Percentiles rank a stretch among this genome's conserved stretches.
Evolutionary conservation across 305 asterid species (phyloP).

Genomic region (Euphrasia arctica): DNA sequence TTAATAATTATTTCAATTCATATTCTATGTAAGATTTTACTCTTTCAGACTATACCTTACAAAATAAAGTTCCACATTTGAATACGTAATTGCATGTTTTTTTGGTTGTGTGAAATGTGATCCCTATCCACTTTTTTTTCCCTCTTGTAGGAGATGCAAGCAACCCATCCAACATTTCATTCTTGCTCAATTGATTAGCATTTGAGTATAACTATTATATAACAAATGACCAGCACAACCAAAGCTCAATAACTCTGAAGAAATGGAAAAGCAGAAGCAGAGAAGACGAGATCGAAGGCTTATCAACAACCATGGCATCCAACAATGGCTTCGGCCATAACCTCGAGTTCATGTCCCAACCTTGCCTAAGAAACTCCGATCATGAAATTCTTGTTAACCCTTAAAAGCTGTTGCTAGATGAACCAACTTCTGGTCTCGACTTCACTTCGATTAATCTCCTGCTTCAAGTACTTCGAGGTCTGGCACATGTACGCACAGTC

Average conservation of each 20-base stretch:
- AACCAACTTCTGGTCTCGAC: slow-evolving; percentile 95
- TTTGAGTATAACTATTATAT: too few species aligned
- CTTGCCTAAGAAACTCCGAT: slow-evolving; percentile 40
- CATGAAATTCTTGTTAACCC: slow-evolving; percentile 88
- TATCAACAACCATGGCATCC: slow-evolving; percentile 50
- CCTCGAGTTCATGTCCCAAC: slow-evolving; percentile 54
- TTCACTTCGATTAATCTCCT: slow-evolving; percentile 78
- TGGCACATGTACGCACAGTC: slow-evolving; percentile 51
- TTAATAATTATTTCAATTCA: too few species aligned
- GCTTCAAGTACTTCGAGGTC: slow-evolving; percentile 67
- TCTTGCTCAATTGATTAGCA: too few species aligned
- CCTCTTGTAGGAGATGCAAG: too few species aligned
- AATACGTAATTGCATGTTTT: too few species aligned
- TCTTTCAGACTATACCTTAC: too few species aligned
- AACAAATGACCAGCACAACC: too few species aligned
- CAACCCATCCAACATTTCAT: too few species aligned
- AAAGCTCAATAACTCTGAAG: slow-evolving; percentile 1
- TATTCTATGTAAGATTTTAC: too few species aligned
- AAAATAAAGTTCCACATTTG: too few species aligned
- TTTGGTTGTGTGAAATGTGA: too few species aligned
- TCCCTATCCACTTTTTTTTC: too few species aligned
- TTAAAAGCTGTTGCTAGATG: slow-evolving; percentile 77
- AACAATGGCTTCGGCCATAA: slow-evolving; percentile 60
- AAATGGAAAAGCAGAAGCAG: slow-evolving; percentile 46
- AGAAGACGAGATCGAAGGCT: slow-evolving; percentile 59